Conservation (phyloP, 2,329 filamentous ascomycete genomes). For the Coleophoma crateriformis region DNA sequence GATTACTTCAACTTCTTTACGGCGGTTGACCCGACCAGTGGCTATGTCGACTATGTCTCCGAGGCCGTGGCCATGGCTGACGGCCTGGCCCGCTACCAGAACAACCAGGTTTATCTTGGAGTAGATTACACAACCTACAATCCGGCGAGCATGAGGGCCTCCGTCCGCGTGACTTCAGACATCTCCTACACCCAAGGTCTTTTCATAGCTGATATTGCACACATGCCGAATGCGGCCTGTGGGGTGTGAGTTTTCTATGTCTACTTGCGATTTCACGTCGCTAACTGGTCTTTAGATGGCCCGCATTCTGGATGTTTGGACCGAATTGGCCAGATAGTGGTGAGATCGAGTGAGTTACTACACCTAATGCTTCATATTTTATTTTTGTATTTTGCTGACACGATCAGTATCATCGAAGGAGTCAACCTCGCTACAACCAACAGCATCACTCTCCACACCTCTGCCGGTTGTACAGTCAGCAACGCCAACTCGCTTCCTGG, state of each 20-base stretch:
- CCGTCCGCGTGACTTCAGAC: conserved; percentile 62
- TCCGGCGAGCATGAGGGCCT: conserved; percentile 45
- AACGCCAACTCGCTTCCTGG: conserved; percentile 35
- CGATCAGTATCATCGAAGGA: conserved; percentile 64
- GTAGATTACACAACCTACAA: conserved; percentile 57
- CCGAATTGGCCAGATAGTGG: conserved; percentile 55
- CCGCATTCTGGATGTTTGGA: conserved; percentile 58
- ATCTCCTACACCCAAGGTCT: conserved; percentile 59
- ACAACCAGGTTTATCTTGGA: conserved; percentile 59
- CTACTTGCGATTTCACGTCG: too few species aligned
- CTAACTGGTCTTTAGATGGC: conserved; percentile 46
- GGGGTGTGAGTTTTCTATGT: conserved; percentile 30
- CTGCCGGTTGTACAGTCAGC: conserved; percentile 36
- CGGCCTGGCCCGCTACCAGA: conserved; percentile 52
- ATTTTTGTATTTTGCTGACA: background rate
- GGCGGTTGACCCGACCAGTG: conserved; percentile 55
- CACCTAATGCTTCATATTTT: background rate
- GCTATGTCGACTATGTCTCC: conserved; percentile 58
- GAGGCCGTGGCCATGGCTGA: conserved; percentile 43
- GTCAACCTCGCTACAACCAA: conserved; percentile 57
- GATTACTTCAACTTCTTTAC: conserved; percentile 45
- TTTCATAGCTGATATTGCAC: conserved; percentile 65
- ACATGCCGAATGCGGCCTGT: conserved; percentile 68
- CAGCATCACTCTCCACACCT: conserved; percentile 57
- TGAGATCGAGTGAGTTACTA: conserved; percentile 39